phyloP scores from a whole-genome alignment of 495 filamentous ascomycete genomes.

The Cercophora newfieldiana region DNA sequence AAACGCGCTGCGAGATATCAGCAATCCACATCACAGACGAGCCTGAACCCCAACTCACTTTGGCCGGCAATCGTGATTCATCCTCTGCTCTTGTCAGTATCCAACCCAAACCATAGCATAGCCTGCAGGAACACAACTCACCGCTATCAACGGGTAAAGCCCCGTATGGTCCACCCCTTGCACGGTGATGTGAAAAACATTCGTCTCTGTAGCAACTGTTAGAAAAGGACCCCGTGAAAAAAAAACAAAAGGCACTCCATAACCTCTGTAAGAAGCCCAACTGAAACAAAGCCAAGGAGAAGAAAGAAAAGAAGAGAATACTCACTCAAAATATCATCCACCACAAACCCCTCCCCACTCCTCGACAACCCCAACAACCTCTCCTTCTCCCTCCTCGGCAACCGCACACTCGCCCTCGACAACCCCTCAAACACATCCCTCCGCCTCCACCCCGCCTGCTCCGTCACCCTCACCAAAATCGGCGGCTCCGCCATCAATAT shows the following conservation, averaged over 20 bases:
- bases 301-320: too few relatives aligned
- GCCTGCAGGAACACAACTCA: constrained; percentile 19
- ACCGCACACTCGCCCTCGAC: background rate
- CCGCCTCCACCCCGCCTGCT: background rate
- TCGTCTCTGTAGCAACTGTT: too few relatives aligned
- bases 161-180: constrained; percentile 29
- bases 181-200: constrained; percentile 30
- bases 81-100: constrained; percentile 21
- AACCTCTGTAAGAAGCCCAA: too few relatives aligned
- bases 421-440: background rate
- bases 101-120: background rate
- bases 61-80: constrained; percentile 37
- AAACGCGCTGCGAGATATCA: constrained; percentile 2
- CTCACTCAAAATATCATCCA: constrained; percentile 35
- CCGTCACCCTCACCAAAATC: background rate
- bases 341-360: constrained; percentile 23
- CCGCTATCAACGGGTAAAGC: constrained; percentile 33
- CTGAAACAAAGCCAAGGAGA: too few relatives aligned
- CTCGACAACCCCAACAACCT: constrained; percentile 1
- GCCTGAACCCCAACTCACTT: constrained; percentile 23
- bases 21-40: constrained; percentile 16
- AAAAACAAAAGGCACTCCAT: too few relatives aligned
- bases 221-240: too few relatives aligned
- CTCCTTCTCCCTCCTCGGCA: constrained; percentile 4
- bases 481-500: background rate